Evolutionary conservation across 805 yeast species (phyloP).

Genomic region (Metschnikowia rubicola): DNA sequence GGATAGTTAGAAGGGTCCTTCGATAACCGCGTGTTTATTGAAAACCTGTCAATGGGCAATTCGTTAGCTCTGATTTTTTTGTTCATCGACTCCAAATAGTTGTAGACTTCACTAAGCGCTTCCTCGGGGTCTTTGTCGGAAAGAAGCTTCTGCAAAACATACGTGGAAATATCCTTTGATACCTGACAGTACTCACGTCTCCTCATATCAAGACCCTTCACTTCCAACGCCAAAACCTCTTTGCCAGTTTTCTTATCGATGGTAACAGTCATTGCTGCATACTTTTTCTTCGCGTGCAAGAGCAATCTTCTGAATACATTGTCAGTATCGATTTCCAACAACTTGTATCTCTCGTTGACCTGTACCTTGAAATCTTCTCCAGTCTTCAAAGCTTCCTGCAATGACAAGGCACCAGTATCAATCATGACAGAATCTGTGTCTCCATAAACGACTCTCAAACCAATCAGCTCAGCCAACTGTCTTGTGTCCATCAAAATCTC

Average conservation of each 20-base stretch:
- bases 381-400: conserved; percentile 69
- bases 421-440: conserved; percentile 99
- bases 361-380: conserved; percentile 81
- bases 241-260: conserved; percentile 53
- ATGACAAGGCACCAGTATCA: conserved; percentile 74
- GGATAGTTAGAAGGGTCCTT: conserved; percentile 87
- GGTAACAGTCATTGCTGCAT: conserved; percentile 80
- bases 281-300: conserved; percentile 93
- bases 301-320: conserved; percentile 82
- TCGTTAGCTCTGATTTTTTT: conserved; percentile 56
- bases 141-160: conserved; percentile 66
- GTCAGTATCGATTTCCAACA: conserved; percentile 92
- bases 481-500: conserved; percentile 91
- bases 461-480: conserved; percentile 83
- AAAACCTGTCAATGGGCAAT: conserved; percentile 62
- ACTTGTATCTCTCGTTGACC: conserved; percentile 84
- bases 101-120: conserved; percentile 68
- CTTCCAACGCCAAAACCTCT: conserved; percentile 59
- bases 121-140: conserved; percentile 74
- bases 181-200: conserved; percentile 95
- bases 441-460: conserved; percentile 88
- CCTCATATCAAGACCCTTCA: conserved; percentile 93
- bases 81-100: conserved; percentile 61
- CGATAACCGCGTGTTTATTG: conserved; percentile 82
- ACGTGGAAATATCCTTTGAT: conserved; percentile 82